Evolutionary conservation across 768 basidiomycete genomes (phyloP).

Genomic region (Russula dissimulans): DNA sequence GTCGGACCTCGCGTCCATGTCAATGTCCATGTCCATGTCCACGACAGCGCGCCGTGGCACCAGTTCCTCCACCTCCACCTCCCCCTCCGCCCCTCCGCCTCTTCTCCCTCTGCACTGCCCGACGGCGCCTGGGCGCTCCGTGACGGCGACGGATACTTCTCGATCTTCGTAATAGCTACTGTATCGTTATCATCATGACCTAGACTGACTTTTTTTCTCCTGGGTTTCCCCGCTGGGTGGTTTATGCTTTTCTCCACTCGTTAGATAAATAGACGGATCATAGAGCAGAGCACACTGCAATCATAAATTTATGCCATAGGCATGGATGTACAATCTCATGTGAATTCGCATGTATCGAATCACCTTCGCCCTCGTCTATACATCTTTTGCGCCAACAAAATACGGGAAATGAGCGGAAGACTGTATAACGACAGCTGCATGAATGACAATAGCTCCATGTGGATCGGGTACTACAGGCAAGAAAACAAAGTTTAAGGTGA

Average conservation of each 20-base stretch:
- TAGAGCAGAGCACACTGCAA: not conserved
- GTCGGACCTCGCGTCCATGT: constrained; percentile 18
- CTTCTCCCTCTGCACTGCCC: not conserved
- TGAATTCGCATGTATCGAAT: not conserved
- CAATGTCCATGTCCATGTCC: constrained; percentile 11
- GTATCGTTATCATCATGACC: no score
- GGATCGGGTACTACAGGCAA: not conserved
- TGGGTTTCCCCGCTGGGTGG: no score
- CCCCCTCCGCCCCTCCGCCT: not conserved
- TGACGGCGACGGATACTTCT: not conserved
- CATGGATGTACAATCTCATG: not conserved
- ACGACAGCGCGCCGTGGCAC: not conserved
- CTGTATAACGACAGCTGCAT: not conserved
- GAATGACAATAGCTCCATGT: not conserved
- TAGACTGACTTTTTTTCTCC: no score
- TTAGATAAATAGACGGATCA: not conserved
- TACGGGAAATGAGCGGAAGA: not conserved
- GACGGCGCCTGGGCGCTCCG: not conserved
- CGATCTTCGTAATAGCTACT: not conserved
- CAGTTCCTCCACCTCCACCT: not conserved
- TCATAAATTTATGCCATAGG: not conserved
- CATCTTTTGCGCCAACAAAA: no score
- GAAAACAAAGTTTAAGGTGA: not conserved
- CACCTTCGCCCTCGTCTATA: not conserved
- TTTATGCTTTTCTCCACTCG: not conserved